Percentiles rank a stretch among this genome's conserved stretches.
Conservation (phyloP, 805 yeast species). For the Wickerhamomyces ciferrii region DNA sequence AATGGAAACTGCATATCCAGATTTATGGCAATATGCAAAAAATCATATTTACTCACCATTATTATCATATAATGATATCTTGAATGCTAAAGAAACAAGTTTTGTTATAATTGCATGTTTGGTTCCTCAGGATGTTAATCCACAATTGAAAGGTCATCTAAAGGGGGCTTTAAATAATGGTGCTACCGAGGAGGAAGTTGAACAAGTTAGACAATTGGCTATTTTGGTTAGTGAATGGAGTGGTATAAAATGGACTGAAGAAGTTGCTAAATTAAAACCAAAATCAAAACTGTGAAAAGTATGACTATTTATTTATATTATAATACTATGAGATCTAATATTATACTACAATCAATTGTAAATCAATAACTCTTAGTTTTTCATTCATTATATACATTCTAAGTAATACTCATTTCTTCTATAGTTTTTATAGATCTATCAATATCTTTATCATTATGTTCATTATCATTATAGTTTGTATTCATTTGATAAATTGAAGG, state of each 20-base stretch:
- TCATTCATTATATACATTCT: no score
- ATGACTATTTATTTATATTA: no score
- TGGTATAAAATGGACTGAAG: conserved; percentile 57
- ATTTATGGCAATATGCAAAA: conserved; percentile 69
- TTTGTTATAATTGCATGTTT: conserved; percentile 72
- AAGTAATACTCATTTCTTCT: conserved; percentile 7
- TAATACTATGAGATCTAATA: no score
- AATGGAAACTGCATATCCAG: conserved; percentile 75
- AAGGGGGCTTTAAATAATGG: conserved; percentile 83
- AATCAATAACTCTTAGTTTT: no score
- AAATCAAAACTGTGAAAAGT: background rate
- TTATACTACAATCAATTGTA: no score
- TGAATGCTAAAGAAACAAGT: conserved; percentile 67
- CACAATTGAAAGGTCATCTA: conserved; percentile 87
- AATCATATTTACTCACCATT: conserved; percentile 76
- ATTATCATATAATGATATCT: conserved; percentile 59
- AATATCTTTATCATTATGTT: background rate
- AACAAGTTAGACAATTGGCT: conserved; percentile 54
- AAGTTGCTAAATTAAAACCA: conserved; percentile 23
- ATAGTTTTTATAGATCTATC: background rate
- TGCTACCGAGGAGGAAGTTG: conserved; percentile 56
- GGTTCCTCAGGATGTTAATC: conserved; percentile 90
- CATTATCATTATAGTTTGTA: conserved; percentile 1
- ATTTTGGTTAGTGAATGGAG: conserved; percentile 68
- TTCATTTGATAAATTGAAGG: background rate